A percentile compares a stretch with the other conserved stretches of the same genome.
Conservation (phyloP, 192 early-diverging fungal species). For the Coemansia furcata region DNA sequence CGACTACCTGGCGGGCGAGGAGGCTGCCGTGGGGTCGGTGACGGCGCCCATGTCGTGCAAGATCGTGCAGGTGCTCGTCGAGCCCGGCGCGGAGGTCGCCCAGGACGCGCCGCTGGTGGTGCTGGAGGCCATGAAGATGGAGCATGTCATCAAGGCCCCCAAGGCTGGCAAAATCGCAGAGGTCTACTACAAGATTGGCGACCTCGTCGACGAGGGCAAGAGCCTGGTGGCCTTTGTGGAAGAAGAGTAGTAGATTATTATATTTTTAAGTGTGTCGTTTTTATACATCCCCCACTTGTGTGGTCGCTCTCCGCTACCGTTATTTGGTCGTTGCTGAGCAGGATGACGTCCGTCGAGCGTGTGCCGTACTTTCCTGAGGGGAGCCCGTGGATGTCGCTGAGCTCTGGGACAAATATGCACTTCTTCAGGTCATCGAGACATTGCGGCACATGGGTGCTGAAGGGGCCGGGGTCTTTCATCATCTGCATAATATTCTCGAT, state of each 20-base stretch:
- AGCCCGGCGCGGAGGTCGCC: constrained; percentile 75
- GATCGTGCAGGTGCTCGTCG: constrained; percentile 78
- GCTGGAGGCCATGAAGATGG: constrained; percentile 99
- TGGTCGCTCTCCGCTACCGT: constrained; percentile 24
- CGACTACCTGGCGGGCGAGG: constrained; percentile 73
- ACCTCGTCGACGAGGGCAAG: constrained; percentile 86
- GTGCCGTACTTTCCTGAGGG: constrained; percentile 22
- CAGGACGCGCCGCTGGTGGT: constrained; percentile 82
- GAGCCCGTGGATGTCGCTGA: neutral
- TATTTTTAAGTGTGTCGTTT: neutral
- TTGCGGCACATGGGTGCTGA: constrained; percentile 1
- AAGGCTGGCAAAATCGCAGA: constrained; percentile 75
- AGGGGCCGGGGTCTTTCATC: constrained; percentile 19
- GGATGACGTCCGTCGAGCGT: constrained; percentile 31
- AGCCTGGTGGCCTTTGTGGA: constrained; percentile 65
- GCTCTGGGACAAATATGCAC: constrained; percentile 34
- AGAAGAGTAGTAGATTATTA: constrained; percentile 32
- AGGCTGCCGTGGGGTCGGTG: constrained; percentile 65
- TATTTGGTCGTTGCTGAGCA: constrained; percentile 17
- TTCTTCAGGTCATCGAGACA: constrained; percentile 21
- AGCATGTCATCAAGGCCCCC: constrained; percentile 83
- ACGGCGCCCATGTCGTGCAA: constrained; percentile 90
- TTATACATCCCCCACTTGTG: neutral
- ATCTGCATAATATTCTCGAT: constrained; percentile 7
- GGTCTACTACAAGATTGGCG: constrained; percentile 79